phyloP scores from a whole-genome alignment of 352 stramenopile genomes.

The Halophytophthora batemanensis region DNA sequence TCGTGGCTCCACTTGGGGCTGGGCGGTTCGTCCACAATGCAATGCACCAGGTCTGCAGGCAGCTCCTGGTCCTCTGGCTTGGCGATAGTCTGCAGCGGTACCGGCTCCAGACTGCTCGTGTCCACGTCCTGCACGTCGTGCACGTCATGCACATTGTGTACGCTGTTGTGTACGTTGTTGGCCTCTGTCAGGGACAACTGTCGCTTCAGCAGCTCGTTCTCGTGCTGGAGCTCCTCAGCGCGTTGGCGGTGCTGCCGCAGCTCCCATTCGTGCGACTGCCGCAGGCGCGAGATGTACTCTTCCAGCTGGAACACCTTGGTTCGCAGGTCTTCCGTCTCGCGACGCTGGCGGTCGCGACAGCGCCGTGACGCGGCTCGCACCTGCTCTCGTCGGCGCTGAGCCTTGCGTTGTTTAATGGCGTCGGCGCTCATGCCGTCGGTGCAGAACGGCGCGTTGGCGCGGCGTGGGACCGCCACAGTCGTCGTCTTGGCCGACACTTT shows the following conservation, averaged over 20 bases:
- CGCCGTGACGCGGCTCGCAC: slow-evolving; percentile 54
- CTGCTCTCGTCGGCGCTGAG: slow-evolving; percentile 56
- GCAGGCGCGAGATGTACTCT: slow-evolving; percentile 58
- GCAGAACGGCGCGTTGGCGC: slow-evolving; percentile 8
- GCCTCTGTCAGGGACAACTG: slow-evolving; percentile 10
- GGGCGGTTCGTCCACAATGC: slow-evolving; percentile 13
- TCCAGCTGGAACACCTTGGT: slow-evolving; percentile 71
- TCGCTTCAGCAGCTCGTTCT: slow-evolving; percentile 38
- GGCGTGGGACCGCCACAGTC: slow-evolving; percentile 17
- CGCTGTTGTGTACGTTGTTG: background rate
- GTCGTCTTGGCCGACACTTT: background rate
- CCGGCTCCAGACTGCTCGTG: slow-evolving; percentile 15
- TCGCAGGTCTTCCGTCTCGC: slow-evolving; percentile 64
- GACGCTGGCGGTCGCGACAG: slow-evolving; percentile 58
- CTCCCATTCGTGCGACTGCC: slow-evolving; percentile 57
- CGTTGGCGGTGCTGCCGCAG: slow-evolving; percentile 38
- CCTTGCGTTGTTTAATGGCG: slow-evolving; percentile 55
- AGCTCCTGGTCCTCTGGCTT: slow-evolving; percentile 28
- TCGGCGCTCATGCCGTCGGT: slow-evolving; percentile 39
- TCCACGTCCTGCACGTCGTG: slow-evolving; percentile 3
- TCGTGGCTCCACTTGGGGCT: slow-evolving; percentile 26
- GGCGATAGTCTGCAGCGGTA: slow-evolving; percentile 18
- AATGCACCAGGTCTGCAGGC: slow-evolving; percentile 19
- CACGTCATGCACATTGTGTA: slow-evolving; percentile 10
- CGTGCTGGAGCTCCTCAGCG: slow-evolving; percentile 35